Base-by-base conservation (phyloP, 345 rosid genomes). In the Microcos paniculata region DNA sequence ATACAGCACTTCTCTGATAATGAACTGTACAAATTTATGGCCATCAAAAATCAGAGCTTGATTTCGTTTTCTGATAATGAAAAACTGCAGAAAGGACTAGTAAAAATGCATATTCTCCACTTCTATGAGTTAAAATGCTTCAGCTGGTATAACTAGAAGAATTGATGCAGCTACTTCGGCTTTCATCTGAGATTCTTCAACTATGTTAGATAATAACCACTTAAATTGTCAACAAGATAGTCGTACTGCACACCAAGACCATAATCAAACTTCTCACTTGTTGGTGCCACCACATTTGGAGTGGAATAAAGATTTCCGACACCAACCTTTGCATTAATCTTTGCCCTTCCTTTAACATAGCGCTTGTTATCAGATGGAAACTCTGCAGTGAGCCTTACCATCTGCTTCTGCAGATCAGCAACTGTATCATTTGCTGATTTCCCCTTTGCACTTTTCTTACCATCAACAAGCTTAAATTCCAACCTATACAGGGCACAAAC, bases 401-500 rank as follows among this genome's bases (percentile, higher is more conserved):
- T 96, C 86, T 93, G 97, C 80, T 91, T 96, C 88, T 94, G 99
- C 76, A 92, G 86, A 81, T 96, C 94, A 75, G 90, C 92, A 64
- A 96, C 93, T 0, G 98, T 87, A 62, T 96, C 99, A 12, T 82
- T 91, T 19, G 87, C 59, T 35, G 85, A 30, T 80, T 89, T 96
- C 4, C 94, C 92, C 77, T 92, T 96, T 4, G 94, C 82, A 67
- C 78, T 89, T 90, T 91, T 94, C 86, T 94, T 96, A 33, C 98
- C 97, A 71, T 90, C 97, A 35, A 91, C 95, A 38, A 94, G 97
- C 86, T 96, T 96, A 83, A 96, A 80, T 84, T 96, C 99, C 67
- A 96, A 82, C 80, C 99, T 87, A 82, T 96, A 96, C 84, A 96
- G 76, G 71, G 99, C 99, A 77, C 98, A 96, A 66, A 86, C 97